phyloP scores from a whole-genome alignment of 225 moss, liverwort and hornwort genomes.

The Marchantia paleacea region DNA sequence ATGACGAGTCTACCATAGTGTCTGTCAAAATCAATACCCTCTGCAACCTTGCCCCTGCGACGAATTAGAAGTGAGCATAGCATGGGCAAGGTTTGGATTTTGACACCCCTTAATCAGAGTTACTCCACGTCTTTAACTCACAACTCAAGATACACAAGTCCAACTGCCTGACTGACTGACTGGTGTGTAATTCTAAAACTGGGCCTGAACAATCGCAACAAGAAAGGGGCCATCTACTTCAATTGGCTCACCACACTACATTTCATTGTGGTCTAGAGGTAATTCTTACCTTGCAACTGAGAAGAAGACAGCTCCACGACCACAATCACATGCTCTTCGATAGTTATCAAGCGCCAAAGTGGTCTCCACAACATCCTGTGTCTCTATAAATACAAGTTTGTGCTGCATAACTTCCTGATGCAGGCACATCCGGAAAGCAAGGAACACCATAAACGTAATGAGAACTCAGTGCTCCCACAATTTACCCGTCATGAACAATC shows the following conservation, averaged over 20 bases:
- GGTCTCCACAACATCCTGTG: slow-evolving; percentile 99
- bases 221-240: too few species aligned
- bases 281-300: slow-evolving; percentile 80
- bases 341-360: slow-evolving; percentile 98
- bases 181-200: too few species aligned
- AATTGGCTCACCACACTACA: too few species aligned
- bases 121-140: neutral
- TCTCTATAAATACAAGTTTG: slow-evolving; percentile 98
- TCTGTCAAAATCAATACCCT: slow-evolving; percentile 98
- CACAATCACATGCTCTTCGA: slow-evolving; percentile 98
- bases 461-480: neutral
- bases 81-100: neutral
- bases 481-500: neutral
- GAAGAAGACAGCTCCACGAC: slow-evolving; percentile 97
- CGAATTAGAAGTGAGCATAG: neutral
- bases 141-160: neutral
- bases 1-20: slow-evolving; percentile 99
- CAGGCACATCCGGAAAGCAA: neutral
- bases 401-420: slow-evolving; percentile 97
- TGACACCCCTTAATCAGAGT: neutral
- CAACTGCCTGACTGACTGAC: neutral
- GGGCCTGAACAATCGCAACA: too few species aligned
- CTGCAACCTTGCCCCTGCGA: slow-evolving; percentile 95
- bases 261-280: too few species aligned
- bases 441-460: neutral